Base-by-base conservation (phyloP, 805 yeast genomes). In the Myxozyma udenii region DNA sequence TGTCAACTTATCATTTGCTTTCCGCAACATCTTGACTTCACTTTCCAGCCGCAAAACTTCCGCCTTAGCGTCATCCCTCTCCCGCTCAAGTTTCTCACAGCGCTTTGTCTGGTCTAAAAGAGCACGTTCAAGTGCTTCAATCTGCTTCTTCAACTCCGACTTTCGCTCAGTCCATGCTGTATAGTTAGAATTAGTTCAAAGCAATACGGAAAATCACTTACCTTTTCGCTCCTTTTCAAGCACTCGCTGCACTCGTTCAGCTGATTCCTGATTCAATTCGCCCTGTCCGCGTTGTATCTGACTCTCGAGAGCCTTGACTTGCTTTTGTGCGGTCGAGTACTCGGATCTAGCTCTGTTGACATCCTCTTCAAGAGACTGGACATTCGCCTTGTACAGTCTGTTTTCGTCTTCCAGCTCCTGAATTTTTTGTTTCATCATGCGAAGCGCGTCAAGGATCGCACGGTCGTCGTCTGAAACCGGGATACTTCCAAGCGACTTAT, bases 381-480 rank as follows among this genome's bases (percentile, higher is more conserved):
- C 51, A 2, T 40, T 30, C 3, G 49, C 12, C 33, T 35, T 51
- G 39, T 55, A 55, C 2, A 40, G 12, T 38, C 40, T 35, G 25
- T 56, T 56, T 32, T 50, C 43, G 14, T 12, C 24, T 36, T 56
- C 60, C 1, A 56, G 52, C 19, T 55, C 40, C 39, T 46, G 55
- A 18, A 56, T 46, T 3, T 52, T 46, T 3, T 50, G 53, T 23
- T 55, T 53, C 51, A 56, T 39, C 19, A 45, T 44, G 22, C 60
- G 42, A 16, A 56, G 46, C 6, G 60, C 58, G 12, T 28, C 32
- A 21, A 56, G 33, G 16, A 56, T 56, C n/a, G 51, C 60, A 35
- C 52, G 57, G 30, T 56, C 58, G 19, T 55, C 60, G n/a, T 50
- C 60, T 4, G 60, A 49, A 32, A 56, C 38, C 2, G 60, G 52